Evolutionary conservation across 306 rosid genomes (phyloP).

Genomic region (Vigna nakashimae): DNA sequence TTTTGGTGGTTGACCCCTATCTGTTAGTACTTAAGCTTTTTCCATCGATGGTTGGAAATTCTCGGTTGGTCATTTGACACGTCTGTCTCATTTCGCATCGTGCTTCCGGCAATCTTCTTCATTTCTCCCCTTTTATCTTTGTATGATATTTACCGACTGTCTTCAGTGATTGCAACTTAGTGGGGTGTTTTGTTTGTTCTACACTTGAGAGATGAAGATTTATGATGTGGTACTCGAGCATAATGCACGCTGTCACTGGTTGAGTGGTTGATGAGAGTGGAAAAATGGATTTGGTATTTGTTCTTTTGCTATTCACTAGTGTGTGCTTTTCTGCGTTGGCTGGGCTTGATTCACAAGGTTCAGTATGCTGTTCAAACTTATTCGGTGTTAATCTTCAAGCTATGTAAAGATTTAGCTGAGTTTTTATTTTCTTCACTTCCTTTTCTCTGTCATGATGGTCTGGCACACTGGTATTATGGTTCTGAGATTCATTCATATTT

Average conservation of each 20-base stretch:
- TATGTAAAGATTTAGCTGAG: not conserved
- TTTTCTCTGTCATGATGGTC: not conserved
- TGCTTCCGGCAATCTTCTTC: constrained; percentile 8
- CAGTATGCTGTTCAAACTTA: not conserved
- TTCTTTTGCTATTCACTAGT: constrained; percentile 55
- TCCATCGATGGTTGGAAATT: constrained; percentile 3
- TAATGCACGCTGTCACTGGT: constrained; percentile 32
- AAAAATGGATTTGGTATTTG: constrained; percentile 60
- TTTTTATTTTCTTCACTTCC: constrained; percentile 26
- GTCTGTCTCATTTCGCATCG: constrained; percentile 1
- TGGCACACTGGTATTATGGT: not conserved
- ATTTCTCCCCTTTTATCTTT: not conserved
- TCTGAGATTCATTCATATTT: constrained; percentile 24
- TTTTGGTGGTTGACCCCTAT: not conserved
- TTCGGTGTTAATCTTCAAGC: constrained; percentile 17
- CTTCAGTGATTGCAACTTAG: constrained; percentile 22
- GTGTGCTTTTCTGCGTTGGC: constrained; percentile 52
- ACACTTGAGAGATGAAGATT: constrained; percentile 53
- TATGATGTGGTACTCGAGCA: constrained; percentile 33
- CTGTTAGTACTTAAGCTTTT: constrained; percentile 8
- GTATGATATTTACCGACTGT: not conserved
- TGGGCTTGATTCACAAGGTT: constrained; percentile 80
- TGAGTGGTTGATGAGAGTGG: constrained; percentile 49
- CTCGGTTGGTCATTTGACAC: constrained; percentile 25
- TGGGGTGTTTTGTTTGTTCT: constrained; percentile 41